phyloP scores from a whole-genome alignment of 2,329 filamentous ascomycete genomes.

The Pezicula carpinea region DNA sequence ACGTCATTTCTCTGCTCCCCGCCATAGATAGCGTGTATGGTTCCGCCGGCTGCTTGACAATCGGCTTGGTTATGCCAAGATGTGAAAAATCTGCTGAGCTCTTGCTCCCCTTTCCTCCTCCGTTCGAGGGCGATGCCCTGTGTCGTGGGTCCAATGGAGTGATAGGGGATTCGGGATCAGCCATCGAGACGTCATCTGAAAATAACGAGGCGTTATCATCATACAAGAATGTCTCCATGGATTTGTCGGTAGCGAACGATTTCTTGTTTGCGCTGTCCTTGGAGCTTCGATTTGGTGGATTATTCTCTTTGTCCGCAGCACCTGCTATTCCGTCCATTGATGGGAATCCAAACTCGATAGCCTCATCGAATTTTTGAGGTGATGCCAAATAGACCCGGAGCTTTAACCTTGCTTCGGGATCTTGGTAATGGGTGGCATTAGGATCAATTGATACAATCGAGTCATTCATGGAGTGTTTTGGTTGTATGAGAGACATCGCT shows the following conservation, averaged over 20 bases:
- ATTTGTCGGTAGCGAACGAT: constrained; percentile 39
- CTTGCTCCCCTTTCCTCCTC: constrained; percentile 27
- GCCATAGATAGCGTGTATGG: constrained; percentile 45
- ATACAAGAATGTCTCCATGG: constrained; percentile 49
- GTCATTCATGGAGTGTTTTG: constrained; percentile 35
- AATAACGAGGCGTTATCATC: constrained; percentile 54
- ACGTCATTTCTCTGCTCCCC: constrained; percentile 81
- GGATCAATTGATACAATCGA: constrained; percentile 58
- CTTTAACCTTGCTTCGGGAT: constrained; percentile 83
- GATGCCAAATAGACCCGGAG: constrained; percentile 82
- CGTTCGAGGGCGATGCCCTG: constrained; percentile 8
- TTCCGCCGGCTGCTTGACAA: constrained; percentile 27
- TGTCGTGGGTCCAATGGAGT: constrained; percentile 25
- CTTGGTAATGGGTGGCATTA: constrained; percentile 77
- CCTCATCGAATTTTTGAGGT: constrained; percentile 93
- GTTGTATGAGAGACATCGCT: constrained; percentile 49
- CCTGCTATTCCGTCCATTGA: constrained; percentile 44
- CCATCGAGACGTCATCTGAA: constrained; percentile 50
- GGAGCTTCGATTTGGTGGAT: constrained; percentile 15
- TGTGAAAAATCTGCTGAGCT: constrained; percentile 34
- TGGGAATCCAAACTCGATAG: constrained; percentile 89
- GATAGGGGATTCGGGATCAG: constrained; percentile 51
- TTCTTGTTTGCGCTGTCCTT: constrained; percentile 20
- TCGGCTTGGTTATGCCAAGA: constrained; percentile 20
- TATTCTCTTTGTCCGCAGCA: constrained; percentile 29